Conservation (phyloP, 441 rosid species). For the Aquilaria agallochum region DNA sequence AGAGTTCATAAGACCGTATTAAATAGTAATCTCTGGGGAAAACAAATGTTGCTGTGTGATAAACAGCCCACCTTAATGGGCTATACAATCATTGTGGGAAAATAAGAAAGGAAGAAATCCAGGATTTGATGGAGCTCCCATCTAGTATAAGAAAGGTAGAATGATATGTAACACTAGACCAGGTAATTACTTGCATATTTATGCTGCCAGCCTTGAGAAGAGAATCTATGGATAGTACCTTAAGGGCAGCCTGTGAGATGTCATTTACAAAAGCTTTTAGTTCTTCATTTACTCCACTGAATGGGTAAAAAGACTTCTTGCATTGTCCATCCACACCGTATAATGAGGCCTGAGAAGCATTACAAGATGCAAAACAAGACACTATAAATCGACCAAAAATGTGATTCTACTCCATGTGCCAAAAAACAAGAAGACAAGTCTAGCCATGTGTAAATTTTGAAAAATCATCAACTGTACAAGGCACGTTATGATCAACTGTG, state of each 20-base stretch:
- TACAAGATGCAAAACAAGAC: constrained; percentile 6
- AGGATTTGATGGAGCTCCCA: too few relatives aligned
- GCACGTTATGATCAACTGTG: background rate
- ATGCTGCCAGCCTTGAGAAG: too few relatives aligned
- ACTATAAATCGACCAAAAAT: constrained; percentile 4
- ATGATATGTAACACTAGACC: too few relatives aligned
- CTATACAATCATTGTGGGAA: background rate
- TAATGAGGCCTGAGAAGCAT: constrained; percentile 46
- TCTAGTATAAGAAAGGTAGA: too few relatives aligned
- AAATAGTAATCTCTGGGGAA: too few relatives aligned
- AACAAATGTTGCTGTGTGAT: background rate
- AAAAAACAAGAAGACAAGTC: too few relatives aligned
- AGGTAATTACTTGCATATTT: too few relatives aligned
- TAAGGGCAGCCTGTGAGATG: constrained; percentile 44
- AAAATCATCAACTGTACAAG: too few relatives aligned
- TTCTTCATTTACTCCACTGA: constrained; percentile 92
- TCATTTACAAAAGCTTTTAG: constrained; percentile 73
- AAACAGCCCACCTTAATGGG: too few relatives aligned
- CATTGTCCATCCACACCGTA: constrained; percentile 55
- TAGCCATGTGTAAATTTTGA: too few relatives aligned
- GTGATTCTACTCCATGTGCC: background rate
- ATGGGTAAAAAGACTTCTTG: constrained; percentile 67
- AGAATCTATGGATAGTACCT: constrained; percentile 35
- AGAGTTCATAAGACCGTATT: background rate
- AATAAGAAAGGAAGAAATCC: background rate